A percentile compares a stretch with the other conserved stretches of the same genome.
phyloP scores from a whole-genome alignment of 495 filamentous ascomycete genomes.

The Penicillium canescens region DNA sequence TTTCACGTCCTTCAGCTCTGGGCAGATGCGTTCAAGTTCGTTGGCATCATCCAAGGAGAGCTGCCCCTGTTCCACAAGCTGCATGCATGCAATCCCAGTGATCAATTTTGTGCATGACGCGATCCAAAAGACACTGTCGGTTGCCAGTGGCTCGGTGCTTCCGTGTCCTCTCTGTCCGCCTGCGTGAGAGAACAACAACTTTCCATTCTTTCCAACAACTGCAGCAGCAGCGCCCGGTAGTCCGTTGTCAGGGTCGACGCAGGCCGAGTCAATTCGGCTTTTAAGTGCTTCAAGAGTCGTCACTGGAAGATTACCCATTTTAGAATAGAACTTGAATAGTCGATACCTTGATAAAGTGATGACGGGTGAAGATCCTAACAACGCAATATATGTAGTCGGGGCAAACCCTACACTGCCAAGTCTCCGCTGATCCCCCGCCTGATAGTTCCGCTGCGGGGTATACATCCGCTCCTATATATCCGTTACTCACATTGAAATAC shows the following conservation, averaged over 20 bases:
- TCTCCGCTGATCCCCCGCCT: too few relatives aligned
- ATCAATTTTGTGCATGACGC: conserved; percentile 62
- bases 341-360: too few relatives aligned
- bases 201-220: conserved; percentile 48
- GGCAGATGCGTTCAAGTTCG: conserved; percentile 45
- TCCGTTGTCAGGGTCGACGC: conserved; percentile 33
- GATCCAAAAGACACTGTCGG: conserved; percentile 58
- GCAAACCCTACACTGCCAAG: too few relatives aligned
- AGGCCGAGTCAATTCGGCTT: conserved; percentile 33
- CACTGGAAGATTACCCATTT: too few relatives aligned
- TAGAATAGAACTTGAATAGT: too few relatives aligned
- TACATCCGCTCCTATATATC: too few relatives aligned
- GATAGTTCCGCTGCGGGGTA: too few relatives aligned
- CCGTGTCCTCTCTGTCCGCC: conserved; percentile 44
- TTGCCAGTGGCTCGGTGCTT: conserved; percentile 42
- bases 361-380: too few relatives aligned
- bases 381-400: too few relatives aligned
- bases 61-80: conserved; percentile 57
- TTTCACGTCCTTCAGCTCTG: conserved; percentile 51
- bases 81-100: conserved; percentile 58
- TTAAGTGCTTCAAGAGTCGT: conserved; percentile 12
- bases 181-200: conserved; percentile 47
- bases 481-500: too few relatives aligned
- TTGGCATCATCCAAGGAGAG: conserved; percentile 53
- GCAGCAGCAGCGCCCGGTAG: conserved; percentile 50